Base-by-base conservation (phyloP, 2,329 filamentous ascomycete species). In the Zopfia rhizophila region DNA sequence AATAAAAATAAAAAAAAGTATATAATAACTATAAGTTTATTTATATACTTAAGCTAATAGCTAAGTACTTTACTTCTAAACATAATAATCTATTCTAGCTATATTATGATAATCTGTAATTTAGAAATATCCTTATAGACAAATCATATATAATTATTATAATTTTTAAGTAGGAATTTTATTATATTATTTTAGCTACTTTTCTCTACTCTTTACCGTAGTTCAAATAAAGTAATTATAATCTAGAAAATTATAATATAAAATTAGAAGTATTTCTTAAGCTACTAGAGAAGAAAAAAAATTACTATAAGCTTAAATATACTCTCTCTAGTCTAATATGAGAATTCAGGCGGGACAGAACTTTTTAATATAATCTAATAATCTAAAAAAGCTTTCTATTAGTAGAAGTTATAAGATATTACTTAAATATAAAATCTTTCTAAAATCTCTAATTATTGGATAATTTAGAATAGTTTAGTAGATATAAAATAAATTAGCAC, bases 371-470 rank as follows among this genome's bases (percentile, higher is more conserved):
- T 22, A 36, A 36, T 24, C 32, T 36, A 13, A 22, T 22, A 22
- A 36, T 36, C 32, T 22, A 22, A 22, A 22, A 36, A 36, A 36
- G 32, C 32, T 36, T 36, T 21, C 32, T 22, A 36, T 36, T 36
- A 36, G 32, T 22, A 22, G 32, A 23, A 36, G 32, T 36, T 36
- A 36, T 36, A 22, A 36, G n/a, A 24, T 7, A 36, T 36, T 36
- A 22, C 32, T 36, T 36, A 22, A 22, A 36, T 36, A 36, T 22
- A 22, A 36, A 23, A 36, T 22, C 32, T 36, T 36, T 36, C 18
- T 22, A 36, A 36, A 36, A 36, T 36, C 32, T 36, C 32, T 22
- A 36, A 36, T 36, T 22, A 36, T 22, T 22, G 32, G 32, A 36
- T 36, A 22, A 36, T 13, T 13, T 36, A 13, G 32, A 36, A 23